Base-by-base conservation (phyloP, 2,329 filamentous ascomycete species). In the Orbilia quercus region DNA sequence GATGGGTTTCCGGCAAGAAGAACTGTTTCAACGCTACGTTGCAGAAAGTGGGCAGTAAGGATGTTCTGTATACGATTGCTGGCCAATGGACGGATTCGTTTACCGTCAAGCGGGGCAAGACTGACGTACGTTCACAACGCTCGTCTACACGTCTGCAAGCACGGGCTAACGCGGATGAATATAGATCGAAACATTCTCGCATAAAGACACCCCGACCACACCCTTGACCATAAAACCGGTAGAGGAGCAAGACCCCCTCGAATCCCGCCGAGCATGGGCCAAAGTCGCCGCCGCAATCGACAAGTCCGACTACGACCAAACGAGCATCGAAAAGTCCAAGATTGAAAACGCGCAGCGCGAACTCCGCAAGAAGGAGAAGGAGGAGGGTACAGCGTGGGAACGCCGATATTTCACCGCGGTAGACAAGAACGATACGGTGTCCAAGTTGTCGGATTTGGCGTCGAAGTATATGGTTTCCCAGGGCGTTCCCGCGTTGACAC, bases 1-100 rank as follows among this genome's bases (percentile, higher is more conserved):
- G 94, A 67, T 99, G 94, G 94, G 82, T 99, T 7, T 92, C 90
- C 48, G 95, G 94, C 76, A 96, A 96, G 85, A 97, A 96, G 84
- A 98, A 98, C 83, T 90, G 86, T 65, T 92, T 98, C 80, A 87
- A 84, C 11, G 94, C 92, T 12, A 84, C 84, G 22, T 80, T 98
- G 66, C 92, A 90, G 82, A 85, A 84, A 14, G 87, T 91, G 81
- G 82, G 88, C 82, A 86, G 84, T 75, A 88, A 82, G 81, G 91
- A 89, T 81, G 85, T 87, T 73, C 84, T 89, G 53, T 97, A 94
- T 84, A 91, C 88, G n/a, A 85, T 90, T 40, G 89, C 92, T 28
- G 95, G 95, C 22, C 91, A 96, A 80, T 99, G 95, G 95, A 96
- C 88, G 67, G 91, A 92, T 78, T 83, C 84, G 1, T 96, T 96